These are phyloP conservation scores for Cordyceps fumosorosea DNA, from an alignment of 2,329 filamentous ascomycete species.

Conservation along the genomic window DNA sequence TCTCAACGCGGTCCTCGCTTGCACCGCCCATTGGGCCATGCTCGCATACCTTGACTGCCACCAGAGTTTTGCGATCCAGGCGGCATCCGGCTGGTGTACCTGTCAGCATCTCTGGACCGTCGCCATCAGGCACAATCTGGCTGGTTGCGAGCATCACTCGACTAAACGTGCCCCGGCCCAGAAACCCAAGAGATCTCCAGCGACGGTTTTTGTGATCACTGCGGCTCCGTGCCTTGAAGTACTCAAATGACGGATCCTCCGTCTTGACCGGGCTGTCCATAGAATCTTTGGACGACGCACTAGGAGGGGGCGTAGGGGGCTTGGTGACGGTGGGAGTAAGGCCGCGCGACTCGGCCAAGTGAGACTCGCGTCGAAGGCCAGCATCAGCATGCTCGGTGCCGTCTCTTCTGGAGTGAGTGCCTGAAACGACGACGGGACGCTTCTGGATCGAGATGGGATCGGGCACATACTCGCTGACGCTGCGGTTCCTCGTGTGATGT, in stretches of 20 bases:
- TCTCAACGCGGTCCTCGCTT: conserved; percentile 86
- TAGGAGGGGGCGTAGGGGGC: conserved; percentile 76
- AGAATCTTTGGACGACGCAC: conserved; percentile 55
- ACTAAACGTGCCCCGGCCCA: conserved; percentile 94
- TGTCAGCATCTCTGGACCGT: conserved; percentile 31
- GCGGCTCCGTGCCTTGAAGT: conserved; percentile 63
- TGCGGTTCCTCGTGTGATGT: conserved; percentile 65
- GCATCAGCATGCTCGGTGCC: conserved; percentile 34
- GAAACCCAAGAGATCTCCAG: conserved; percentile 72
- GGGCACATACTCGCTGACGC: conserved; percentile 81
- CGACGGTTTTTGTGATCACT: conserved; percentile 62
- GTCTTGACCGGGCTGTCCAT: conserved; percentile 34
- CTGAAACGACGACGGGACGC: conserved; percentile 68
- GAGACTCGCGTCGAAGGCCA: conserved; percentile 65
- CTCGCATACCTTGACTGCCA: conserved; percentile 92
- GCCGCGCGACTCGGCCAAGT: conserved; percentile 73
- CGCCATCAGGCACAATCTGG: conserved; percentile 51
- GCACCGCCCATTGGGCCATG: conserved; percentile 90
- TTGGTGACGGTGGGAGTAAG: conserved; percentile 53
- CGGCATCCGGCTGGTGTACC: conserved; percentile 27
- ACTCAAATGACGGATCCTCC: conserved; percentile 44
- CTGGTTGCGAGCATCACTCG: conserved; percentile 87
- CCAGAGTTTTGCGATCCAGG: conserved; percentile 67
- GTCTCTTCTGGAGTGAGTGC: conserved; percentile 43
- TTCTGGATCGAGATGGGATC: conserved; percentile 62